Base-by-base conservation (phyloP, 768 basidiomycete species). In the Lactarius sp. region DNA sequence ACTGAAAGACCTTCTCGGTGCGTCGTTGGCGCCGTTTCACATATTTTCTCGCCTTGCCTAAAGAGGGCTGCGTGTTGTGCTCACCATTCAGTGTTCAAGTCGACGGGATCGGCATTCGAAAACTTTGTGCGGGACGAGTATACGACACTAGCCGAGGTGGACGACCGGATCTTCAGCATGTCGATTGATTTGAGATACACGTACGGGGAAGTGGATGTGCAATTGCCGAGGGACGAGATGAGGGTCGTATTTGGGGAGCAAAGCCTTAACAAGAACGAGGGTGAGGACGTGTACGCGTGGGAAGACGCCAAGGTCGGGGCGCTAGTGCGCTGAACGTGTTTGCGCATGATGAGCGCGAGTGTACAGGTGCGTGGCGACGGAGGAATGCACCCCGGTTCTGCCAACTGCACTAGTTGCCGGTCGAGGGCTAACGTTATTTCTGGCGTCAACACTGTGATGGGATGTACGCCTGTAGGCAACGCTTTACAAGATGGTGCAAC, bases 151-250 rank as follows among this genome's bases (percentile, higher is more conserved):
- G 77, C 73, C 14, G 86, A 90, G 66, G 94, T 96, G 50, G 74
- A 86, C 68, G 96, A 98, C 67, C 83, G 96, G 9, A 88, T 98
- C 70, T 88, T 98, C 76, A 91, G 89, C 18, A 98, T 96, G 2
- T 83, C 90, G 5, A 78, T 98, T 61, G 90, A 96, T 66, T 78
- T 93, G 27, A 73, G 76, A 1, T 95, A 94, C 74, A 81, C 76
- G 1, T 90, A 92, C 71, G 67, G 71, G 22, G 76, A 80, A 0
- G 70, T 89, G 39, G 55, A 69, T 3, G 75, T 90, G 42, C 59
- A 73, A 3, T 51, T 79, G 2, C 84, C 85, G 0, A 73, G 68
- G 3, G 86, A 88, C 64, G 79, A 75, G 44, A 77, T 77, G 71
- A 77, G 83, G 64, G 75, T 85, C 14, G 77, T 79, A 18, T 84